A percentile compares a stretch with the other conserved stretches of the same genome.
Conservation (phyloP, 352 stramenopile species). For the Phytophthora chlamydospora region DNA sequence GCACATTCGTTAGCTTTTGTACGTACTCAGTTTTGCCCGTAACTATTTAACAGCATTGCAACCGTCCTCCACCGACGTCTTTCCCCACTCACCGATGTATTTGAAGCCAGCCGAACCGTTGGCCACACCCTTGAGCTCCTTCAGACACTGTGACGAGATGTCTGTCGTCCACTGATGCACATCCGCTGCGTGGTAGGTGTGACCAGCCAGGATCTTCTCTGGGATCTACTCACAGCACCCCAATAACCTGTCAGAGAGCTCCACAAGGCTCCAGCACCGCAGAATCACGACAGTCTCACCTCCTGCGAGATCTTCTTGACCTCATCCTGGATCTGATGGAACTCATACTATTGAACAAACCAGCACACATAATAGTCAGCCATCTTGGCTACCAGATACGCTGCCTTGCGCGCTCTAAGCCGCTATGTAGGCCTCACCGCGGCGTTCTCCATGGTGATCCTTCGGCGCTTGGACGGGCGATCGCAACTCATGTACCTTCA, state of each 20-base stretch:
- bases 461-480: conserved; percentile 43
- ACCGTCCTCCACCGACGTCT: conserved; percentile 1
- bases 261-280: background rate
- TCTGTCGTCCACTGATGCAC: conserved; percentile 82
- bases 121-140: conserved; percentile 84
- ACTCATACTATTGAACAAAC: conserved; percentile 65
- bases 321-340: conserved; percentile 85
- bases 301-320: conserved; percentile 88
- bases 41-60: conserved; percentile 49
- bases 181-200: conserved; percentile 82
- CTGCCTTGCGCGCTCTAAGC: background rate
- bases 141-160: conserved; percentile 81
- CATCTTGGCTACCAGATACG: background rate
- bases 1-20: conserved; percentile 35
- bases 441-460: conserved; percentile 62
- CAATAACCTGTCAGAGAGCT: background rate
- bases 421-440: conserved; percentile 37
- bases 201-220: conserved; percentile 64
- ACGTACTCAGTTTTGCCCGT: conserved; percentile 33
- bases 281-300: conserved; percentile 34
- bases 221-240: conserved; percentile 54
- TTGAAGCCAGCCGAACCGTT: conserved; percentile 90
- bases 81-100: conserved; percentile 71
- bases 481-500: conserved; percentile 32
- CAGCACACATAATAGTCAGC: background rate